phyloP scores from a whole-genome alignment of 2,329 filamentous ascomycete genomes.

The Chrysoporthe puriensis region DNA sequence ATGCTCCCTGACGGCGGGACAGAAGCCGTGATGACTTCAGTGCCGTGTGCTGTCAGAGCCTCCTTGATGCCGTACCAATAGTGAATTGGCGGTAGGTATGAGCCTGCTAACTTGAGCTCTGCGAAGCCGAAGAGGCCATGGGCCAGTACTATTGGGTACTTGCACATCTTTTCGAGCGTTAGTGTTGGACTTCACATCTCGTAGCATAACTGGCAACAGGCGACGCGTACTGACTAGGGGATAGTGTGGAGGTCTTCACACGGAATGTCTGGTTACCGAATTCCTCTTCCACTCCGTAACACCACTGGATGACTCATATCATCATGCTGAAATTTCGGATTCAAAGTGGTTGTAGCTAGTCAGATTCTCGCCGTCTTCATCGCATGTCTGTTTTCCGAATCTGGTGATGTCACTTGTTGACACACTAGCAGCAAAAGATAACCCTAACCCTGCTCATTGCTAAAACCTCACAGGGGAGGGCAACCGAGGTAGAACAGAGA shows the following conservation, averaged over 20 bases:
- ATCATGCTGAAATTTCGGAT: not conserved
- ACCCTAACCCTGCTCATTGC: not conserved
- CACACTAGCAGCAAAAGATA: not conserved
- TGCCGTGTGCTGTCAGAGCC: conserved; percentile 56
- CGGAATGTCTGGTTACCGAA: not conserved
- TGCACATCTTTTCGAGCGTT: conserved; percentile 48
- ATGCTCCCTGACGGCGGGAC: conserved; percentile 66
- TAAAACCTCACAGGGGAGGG: too few relatives aligned
- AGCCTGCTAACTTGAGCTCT: conserved; percentile 54
- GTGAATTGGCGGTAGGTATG: conserved; percentile 57
- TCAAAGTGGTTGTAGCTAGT: not conserved
- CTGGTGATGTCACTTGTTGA: not conserved
- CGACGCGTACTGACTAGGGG: not conserved
- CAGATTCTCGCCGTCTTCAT: not conserved
- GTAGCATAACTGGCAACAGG: not conserved
- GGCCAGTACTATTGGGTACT: conserved; percentile 65
- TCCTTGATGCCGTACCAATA: conserved; percentile 70
- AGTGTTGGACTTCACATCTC: not conserved
- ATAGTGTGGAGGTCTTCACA: not conserved
- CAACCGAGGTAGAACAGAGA: not conserved
- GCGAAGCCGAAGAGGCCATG: conserved; percentile 69
- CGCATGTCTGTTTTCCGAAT: not conserved
- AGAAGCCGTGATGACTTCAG: conserved; percentile 61
- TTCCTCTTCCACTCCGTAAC: not conserved
- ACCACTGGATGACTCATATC: not conserved